Percentiles rank a stretch among this genome's conserved stretches.
These are phyloP conservation scores for Dendrobium officinale DNA, from an alignment of 106 monocot species.

Conservation along the genomic window DNA sequence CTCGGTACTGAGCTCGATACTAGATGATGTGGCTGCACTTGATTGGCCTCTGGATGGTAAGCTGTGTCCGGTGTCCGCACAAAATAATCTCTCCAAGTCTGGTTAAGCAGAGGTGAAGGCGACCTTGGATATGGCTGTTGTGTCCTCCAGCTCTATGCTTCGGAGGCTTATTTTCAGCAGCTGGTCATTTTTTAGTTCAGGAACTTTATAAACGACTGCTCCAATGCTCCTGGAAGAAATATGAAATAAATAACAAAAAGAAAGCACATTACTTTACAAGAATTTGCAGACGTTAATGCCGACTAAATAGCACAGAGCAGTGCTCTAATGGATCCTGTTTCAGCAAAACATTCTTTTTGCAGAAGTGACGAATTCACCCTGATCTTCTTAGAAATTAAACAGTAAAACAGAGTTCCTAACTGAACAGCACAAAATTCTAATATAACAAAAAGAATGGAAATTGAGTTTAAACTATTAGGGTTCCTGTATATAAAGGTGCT, in stretches of 20 bases:
- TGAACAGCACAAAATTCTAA: not conserved
- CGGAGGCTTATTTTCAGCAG: conserved; percentile 64
- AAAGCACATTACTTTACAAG: too few species aligned
- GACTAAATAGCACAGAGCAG: too few species aligned
- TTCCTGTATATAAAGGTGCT: not conserved
- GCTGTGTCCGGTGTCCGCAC: too few species aligned
- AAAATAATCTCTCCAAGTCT: not conserved
- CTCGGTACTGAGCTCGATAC: too few species aligned
- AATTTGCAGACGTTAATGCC: too few species aligned
- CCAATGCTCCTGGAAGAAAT: conserved; percentile 45
- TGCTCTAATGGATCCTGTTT: too few species aligned
- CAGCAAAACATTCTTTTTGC: too few species aligned
- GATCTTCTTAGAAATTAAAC: not conserved
- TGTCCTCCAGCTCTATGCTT: conserved; percentile 59
- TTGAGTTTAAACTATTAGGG: too few species aligned
- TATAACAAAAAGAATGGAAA: not conserved
- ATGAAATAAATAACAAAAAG: too few species aligned
- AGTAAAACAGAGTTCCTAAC: not conserved
- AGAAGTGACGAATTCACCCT: not conserved
- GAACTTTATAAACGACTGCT: conserved; percentile 62
- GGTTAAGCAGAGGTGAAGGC: not conserved
- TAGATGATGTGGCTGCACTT: too few species aligned
- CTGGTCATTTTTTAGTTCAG: conserved; percentile 33
- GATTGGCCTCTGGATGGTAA: too few species aligned
- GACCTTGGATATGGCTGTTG: conserved; percentile 57